phyloP scores from a whole-genome alignment of 148 eudicot species.

The Spergularia marina region DNA sequence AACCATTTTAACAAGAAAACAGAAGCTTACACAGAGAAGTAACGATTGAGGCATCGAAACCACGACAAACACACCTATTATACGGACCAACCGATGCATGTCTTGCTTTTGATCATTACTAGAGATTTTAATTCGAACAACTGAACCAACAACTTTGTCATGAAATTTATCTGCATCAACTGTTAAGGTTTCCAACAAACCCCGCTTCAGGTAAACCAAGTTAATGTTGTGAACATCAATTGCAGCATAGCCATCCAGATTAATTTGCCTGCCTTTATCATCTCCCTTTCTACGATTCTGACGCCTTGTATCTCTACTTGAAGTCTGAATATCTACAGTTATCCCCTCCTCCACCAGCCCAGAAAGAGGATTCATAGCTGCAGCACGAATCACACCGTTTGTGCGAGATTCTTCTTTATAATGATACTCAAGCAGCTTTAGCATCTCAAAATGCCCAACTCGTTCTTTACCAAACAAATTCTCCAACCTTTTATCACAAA shows the following conservation, averaged over 20 bases:
- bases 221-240: constrained; percentile 79
- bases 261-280: constrained; percentile 42
- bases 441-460: constrained; percentile 91
- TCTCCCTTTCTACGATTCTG: constrained; percentile 54
- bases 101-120: constrained; percentile 79
- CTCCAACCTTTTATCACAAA: constrained; percentile 77
- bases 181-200: constrained; percentile 63
- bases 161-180: constrained; percentile 56
- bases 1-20: not conserved
- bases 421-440: constrained; percentile 79
- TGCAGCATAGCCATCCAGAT: constrained; percentile 83
- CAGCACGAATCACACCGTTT: constrained; percentile 46
- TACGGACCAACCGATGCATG: constrained; percentile 81
- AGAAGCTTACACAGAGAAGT: not conserved
- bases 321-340: constrained; percentile 32
- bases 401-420: constrained; percentile 58
- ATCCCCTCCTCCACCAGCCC: constrained; percentile 44
- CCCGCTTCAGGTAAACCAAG: constrained; percentile 71
- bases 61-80: constrained; percentile 53
- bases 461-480: constrained; percentile 69
- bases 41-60: not conserved
- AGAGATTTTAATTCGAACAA: constrained; percentile 82
- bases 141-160: constrained; percentile 80
- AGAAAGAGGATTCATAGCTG: constrained; percentile 38
- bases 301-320: constrained; percentile 49